These are phyloP conservation scores for Nicotiana undulata DNA, from an alignment of 257 asterid genomes.

Conservation along the genomic window DNA sequence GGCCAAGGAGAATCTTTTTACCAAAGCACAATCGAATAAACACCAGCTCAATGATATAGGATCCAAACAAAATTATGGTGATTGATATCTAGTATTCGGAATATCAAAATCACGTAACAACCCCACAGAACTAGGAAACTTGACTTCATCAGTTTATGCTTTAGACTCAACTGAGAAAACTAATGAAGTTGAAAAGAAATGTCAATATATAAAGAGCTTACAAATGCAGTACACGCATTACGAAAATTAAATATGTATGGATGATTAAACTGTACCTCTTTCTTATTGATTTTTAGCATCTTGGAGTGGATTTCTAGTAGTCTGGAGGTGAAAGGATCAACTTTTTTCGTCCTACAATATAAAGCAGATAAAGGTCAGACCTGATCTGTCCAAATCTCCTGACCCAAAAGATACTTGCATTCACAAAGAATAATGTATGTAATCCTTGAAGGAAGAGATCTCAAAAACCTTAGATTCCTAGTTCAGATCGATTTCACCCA, in stretches of 20 bases:
- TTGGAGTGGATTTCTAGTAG: slow-evolving; percentile 39
- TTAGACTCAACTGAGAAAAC: no score
- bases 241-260: neutral
- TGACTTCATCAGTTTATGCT: neutral
- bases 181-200: neutral
- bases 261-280: slow-evolving; percentile 20
- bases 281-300: slow-evolving; percentile 34
- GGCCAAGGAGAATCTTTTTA: neutral
- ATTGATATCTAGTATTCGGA: neutral
- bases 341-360: slow-evolving; percentile 34
- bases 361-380: neutral
- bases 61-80: neutral
- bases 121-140: neutral
- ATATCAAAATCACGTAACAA: neutral
- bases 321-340: slow-evolving; percentile 36
- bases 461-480: neutral
- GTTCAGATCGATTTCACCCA: neutral
- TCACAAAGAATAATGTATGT: neutral
- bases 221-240: neutral
- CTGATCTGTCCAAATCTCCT: neutral
- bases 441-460: neutral
- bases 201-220: neutral
- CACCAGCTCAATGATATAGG: neutral
- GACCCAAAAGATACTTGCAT: neutral
- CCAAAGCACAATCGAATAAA: neutral